A percentile compares a stretch with the other conserved stretches of the same genome.
These are phyloP conservation scores for Collybia mongolica DNA, from an alignment of 768 basidiomycete genomes.

Conservation along the genomic window DNA sequence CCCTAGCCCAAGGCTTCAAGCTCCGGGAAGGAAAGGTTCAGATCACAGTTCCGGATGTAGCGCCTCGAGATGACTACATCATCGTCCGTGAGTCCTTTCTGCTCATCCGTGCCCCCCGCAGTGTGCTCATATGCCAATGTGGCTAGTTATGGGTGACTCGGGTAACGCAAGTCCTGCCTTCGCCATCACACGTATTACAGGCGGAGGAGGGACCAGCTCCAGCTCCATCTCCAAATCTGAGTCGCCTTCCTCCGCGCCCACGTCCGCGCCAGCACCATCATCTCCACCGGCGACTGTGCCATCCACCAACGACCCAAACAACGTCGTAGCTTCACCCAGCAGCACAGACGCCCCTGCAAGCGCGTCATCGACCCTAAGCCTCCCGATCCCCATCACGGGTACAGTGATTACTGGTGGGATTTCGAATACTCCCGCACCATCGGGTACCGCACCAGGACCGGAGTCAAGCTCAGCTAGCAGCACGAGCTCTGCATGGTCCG, in stretches of 20 bases:
- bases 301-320: background rate
- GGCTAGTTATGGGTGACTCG: slow-evolving; percentile 63
- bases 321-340: slow-evolving; percentile 12
- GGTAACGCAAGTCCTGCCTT: slow-evolving; percentile 62
- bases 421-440: slow-evolving; percentile 11
- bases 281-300: background rate
- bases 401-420: slow-evolving; percentile 28
- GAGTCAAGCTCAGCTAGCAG: slow-evolving; percentile 11
- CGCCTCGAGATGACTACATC: slow-evolving; percentile 47
- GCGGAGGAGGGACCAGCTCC: slow-evolving; percentile 18
- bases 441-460: slow-evolving; percentile 10
- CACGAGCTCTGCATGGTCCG: slow-evolving; percentile 26
- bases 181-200: slow-evolving; percentile 53
- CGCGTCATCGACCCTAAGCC: slow-evolving; percentile 22
- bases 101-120: too few species aligned
- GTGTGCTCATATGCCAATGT: too few species aligned
- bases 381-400: slow-evolving; percentile 26
- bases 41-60: slow-evolving; percentile 52
- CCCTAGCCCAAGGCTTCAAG: slow-evolving; percentile 56
- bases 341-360: slow-evolving; percentile 17
- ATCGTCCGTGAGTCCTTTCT: slow-evolving; percentile 55
- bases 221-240: too few species aligned
- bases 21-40: slow-evolving; percentile 47
- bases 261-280: slow-evolving; percentile 1
- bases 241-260: too few species aligned